phyloP scores from a whole-genome alignment of 176 grass and related monocot genomes.

The Oryza glaberrima region DNA sequence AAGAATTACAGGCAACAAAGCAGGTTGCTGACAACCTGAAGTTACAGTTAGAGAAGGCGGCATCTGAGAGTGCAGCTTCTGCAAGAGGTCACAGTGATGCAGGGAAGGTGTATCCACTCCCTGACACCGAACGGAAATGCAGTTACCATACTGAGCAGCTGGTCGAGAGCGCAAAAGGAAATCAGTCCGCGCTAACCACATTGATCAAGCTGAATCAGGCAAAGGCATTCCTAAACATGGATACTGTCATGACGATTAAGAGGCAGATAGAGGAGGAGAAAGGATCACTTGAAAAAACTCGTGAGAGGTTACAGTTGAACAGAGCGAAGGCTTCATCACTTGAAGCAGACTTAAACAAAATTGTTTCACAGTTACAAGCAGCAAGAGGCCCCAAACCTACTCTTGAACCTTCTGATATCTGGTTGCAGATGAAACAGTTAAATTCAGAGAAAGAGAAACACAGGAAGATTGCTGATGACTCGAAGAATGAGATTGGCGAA shows the following conservation, averaged over 20 bases:
- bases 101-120: slow-evolving; percentile 36
- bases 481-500: slow-evolving; percentile 50
- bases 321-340: slow-evolving; percentile 46
- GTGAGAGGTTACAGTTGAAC: slow-evolving; percentile 64
- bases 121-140: slow-evolving; percentile 35
- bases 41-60: slow-evolving; percentile 57
- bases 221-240: slow-evolving; percentile 76
- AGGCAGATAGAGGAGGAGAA: slow-evolving; percentile 76
- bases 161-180: slow-evolving; percentile 38
- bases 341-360: slow-evolving; percentile 64
- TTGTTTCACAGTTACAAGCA: slow-evolving; percentile 41
- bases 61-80: slow-evolving; percentile 30
- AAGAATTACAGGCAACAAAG: slow-evolving; percentile 81
- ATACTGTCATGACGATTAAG: slow-evolving; percentile 61
- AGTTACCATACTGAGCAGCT: slow-evolving; percentile 16
- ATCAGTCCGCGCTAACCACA: slow-evolving; percentile 57
- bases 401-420: slow-evolving; percentile 62
- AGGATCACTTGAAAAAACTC: slow-evolving; percentile 65
- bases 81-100: slow-evolving; percentile 2
- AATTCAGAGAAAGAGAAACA: slow-evolving; percentile 69
- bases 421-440: slow-evolving; percentile 62
- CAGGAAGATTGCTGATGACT: slow-evolving; percentile 55
- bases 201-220: slow-evolving; percentile 88
- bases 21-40: slow-evolving; percentile 70
- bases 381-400: slow-evolving; percentile 42